A percentile compares a stretch with the other conserved stretches of the same genome.
These are phyloP conservation scores for Linderniella brevidens DNA, from an alignment of 257 asterid species.

Conservation along the genomic window DNA sequence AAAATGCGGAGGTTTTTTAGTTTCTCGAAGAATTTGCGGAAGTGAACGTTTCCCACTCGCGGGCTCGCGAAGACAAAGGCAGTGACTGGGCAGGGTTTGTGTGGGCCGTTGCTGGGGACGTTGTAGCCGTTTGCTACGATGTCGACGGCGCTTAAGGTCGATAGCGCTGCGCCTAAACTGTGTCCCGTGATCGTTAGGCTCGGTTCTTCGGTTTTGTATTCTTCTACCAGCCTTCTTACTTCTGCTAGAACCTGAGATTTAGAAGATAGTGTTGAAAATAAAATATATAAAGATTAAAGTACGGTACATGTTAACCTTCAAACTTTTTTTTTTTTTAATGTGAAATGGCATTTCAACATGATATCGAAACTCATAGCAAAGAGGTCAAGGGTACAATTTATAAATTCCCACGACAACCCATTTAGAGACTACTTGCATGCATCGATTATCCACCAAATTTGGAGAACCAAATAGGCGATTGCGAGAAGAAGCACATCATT, in stretches of 20 bases:
- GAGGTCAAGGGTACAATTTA: too few species aligned
- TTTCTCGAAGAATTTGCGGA: constrained; percentile 5
- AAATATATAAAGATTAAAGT: neutral
- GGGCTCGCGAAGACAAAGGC: constrained; percentile 33
- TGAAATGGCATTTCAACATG: too few species aligned
- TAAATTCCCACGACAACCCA: too few species aligned
- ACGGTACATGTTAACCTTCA: too few species aligned
- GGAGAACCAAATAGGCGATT: too few species aligned
- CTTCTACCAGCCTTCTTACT: constrained; percentile 18
- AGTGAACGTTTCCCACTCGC: constrained; percentile 20
- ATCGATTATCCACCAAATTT: too few species aligned
- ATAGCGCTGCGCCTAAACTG: constrained; percentile 47
- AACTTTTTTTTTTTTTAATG: too few species aligned
- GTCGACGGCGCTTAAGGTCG: constrained; percentile 40
- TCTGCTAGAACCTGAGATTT: constrained; percentile 24
- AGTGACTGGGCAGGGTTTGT: constrained; percentile 24
- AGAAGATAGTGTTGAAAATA: neutral
- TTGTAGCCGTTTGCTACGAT: constrained; percentile 25
- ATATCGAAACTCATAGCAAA: too few species aligned
- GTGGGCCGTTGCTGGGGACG: constrained; percentile 10
- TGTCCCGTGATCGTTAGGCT: constrained; percentile 57
- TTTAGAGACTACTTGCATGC: too few species aligned
- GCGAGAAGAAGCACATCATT: too few species aligned
- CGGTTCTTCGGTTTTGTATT: constrained; percentile 20
- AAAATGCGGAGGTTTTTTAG: constrained; percentile 19